These are phyloP conservation scores for Platanthera guangdongensis DNA, from an alignment of 106 monocot species.

Conservation along the genomic window DNA sequence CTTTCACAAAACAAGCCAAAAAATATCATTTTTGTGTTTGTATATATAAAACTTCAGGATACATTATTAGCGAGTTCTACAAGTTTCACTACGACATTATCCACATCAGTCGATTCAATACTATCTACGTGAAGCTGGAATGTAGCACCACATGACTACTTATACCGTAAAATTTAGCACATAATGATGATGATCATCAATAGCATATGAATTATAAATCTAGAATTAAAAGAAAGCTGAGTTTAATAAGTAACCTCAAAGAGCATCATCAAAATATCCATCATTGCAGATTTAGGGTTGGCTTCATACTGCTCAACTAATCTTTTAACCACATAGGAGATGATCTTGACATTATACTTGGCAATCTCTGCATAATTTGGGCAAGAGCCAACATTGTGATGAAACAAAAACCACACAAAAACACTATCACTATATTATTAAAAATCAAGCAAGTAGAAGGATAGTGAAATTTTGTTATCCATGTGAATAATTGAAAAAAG, in stretches of 20 bases:
- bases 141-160: slow-evolving; percentile 85
- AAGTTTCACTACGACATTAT: slow-evolving; percentile 68
- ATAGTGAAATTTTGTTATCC: not conserved
- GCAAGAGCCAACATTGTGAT: not conserved
- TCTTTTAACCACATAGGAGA: slow-evolving; percentile 61
- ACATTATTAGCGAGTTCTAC: slow-evolving; percentile 80
- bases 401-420: not conserved
- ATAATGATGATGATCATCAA: too few relatives aligned
- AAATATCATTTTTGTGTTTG: not conserved
- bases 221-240: not conserved
- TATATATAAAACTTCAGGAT: slow-evolving; percentile 19
- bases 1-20: not conserved
- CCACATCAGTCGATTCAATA: slow-evolving; percentile 73
- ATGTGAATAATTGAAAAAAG: not conserved
- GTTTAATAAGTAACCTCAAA: slow-evolving; percentile 61
- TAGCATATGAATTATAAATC: slow-evolving; percentile 3
- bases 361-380: slow-evolving; percentile 47
- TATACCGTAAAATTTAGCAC: slow-evolving; percentile 2
- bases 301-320: slow-evolving; percentile 80
- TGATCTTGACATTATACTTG: slow-evolving; percentile 53
- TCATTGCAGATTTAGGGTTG: slow-evolving; percentile 54
- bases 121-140: slow-evolving; percentile 57
- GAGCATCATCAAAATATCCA: slow-evolving; percentile 71
- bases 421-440: not conserved
- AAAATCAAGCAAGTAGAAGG: not conserved